Conservation (phyloP, 352 stramenopile genomes). For the Pythium rishiriense region DNA sequence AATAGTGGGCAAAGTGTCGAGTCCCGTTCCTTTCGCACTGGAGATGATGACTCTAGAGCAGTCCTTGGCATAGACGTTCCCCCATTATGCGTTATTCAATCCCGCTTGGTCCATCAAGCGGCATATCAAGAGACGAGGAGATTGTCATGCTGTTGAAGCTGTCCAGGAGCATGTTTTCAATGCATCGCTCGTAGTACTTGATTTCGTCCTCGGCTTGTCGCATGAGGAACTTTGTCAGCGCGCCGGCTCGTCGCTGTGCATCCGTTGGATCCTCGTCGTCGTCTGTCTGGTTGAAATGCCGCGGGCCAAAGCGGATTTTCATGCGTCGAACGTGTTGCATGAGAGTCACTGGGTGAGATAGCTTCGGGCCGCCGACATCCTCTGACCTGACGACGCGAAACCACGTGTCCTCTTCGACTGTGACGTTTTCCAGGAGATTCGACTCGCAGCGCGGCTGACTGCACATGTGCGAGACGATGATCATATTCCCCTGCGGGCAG, state of each 20-base stretch:
- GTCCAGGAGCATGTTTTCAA: conserved; percentile 16
- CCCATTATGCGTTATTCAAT: neutral
- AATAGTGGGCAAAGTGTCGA: no score
- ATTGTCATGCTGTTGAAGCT: neutral
- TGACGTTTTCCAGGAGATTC: conserved; percentile 4
- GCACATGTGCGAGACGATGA: conserved; percentile 11
- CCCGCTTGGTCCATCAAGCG: no score
- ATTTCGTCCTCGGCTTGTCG: conserved; percentile 17
- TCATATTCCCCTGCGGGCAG: neutral
- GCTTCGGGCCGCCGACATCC: neutral
- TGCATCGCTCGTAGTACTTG: conserved; percentile 2
- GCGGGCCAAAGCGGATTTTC: conserved; percentile 5
- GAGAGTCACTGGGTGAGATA: conserved; percentile 12
- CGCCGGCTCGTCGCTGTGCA: neutral
- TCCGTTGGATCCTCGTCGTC: neutral
- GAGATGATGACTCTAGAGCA: no score
- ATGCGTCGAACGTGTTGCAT: conserved; percentile 17
- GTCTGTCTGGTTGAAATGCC: neutral
- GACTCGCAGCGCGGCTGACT: conserved; percentile 5
- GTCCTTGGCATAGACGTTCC: no score
- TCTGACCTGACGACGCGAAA: conserved; percentile 4
- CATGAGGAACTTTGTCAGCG: conserved; percentile 18
- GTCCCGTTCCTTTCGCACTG: no score
- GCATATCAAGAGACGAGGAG: no score
- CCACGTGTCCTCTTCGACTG: conserved; percentile 22